A percentile compares a stretch with the other conserved stretches of the same genome.
Conservation (phyloP, 1,284 basidiomycete genomes). For the Termitomyces sp. region DNA sequence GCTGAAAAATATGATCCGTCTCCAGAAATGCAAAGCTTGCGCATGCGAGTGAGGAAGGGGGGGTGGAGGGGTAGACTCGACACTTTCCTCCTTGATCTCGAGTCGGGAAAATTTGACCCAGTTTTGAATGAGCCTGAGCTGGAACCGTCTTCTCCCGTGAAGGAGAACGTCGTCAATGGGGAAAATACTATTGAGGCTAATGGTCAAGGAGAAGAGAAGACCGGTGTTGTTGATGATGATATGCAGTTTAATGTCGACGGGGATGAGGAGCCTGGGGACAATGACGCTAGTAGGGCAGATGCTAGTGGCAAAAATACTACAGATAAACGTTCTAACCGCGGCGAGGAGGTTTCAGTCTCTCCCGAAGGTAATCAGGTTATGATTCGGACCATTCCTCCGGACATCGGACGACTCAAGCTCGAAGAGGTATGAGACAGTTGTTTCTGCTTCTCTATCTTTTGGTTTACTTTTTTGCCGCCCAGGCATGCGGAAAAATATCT, state of each 20-base stretch:
- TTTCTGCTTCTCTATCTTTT: slow-evolving; percentile 7
- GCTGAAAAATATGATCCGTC: slow-evolving; percentile 86
- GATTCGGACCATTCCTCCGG: slow-evolving; percentile 90
- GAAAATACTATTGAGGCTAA: slow-evolving; percentile 32
- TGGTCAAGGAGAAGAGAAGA: slow-evolving; percentile 42
- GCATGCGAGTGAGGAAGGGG: slow-evolving; percentile 72
- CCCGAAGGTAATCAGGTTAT: slow-evolving; percentile 86
- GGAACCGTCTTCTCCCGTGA: slow-evolving; percentile 40
- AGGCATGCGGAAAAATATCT: slow-evolving; percentile 64
- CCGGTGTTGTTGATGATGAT: slow-evolving; percentile 44
- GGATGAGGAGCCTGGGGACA: slow-evolving; percentile 65
- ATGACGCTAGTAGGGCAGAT: slow-evolving; percentile 49
- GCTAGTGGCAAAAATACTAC: slow-evolving; percentile 49
- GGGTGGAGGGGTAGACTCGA: slow-evolving; percentile 75
- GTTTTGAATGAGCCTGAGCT: slow-evolving; percentile 55
- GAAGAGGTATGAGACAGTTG: slow-evolving; percentile 61
- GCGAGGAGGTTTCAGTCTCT: slow-evolving; percentile 72
- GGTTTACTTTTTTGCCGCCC: slow-evolving; percentile 9
- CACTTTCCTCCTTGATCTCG: slow-evolving; percentile 72
- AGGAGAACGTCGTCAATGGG: slow-evolving; percentile 36
- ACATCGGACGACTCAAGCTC: slow-evolving; percentile 80
- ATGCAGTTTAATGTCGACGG: slow-evolving; percentile 63
- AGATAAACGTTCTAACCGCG: slow-evolving; percentile 47
- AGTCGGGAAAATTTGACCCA: slow-evolving; percentile 79
- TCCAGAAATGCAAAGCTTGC: slow-evolving; percentile 61